A percentile compares a stretch with the other conserved stretches of the same genome.
phyloP scores from a whole-genome alignment of 1,284 basidiomycete species.

The Sanghuangporus baumii region DNA sequence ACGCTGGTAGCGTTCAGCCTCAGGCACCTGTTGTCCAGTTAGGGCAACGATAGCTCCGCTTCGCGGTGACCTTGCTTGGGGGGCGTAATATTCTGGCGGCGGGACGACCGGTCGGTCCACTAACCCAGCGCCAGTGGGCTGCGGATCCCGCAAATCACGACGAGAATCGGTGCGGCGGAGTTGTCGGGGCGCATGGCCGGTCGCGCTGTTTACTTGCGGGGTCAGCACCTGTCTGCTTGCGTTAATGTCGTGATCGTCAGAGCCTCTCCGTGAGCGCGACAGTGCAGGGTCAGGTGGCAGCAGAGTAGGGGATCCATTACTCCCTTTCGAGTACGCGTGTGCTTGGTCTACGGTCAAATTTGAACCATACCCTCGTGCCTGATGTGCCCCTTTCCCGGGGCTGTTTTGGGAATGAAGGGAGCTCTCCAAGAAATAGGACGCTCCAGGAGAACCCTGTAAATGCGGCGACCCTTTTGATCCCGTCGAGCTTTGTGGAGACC shows the following conservation, averaged over 20 bases:
- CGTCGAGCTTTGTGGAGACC: constrained; percentile 4
- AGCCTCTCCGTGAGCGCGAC: constrained; percentile 1
- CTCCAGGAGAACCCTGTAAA: not conserved
- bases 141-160: not conserved
- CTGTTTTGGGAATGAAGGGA: not conserved
- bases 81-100: not conserved
- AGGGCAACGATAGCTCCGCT: not conserved
- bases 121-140: not conserved
- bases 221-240: not conserved
- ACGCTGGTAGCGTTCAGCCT: not conserved
- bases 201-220: not conserved
- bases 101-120: not conserved
- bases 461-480: constrained; percentile 5
- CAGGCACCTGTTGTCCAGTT: not conserved
- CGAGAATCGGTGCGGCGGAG: constrained; percentile 5
- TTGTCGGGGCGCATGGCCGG: not conserved
- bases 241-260: not conserved
- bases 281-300: constrained; percentile 4
- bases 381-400: not conserved
- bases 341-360: not conserved
- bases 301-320: not conserved
- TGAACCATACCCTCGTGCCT: not conserved
- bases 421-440: not conserved
- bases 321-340: not conserved
- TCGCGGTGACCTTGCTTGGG: not conserved